Evolutionary conservation across 306 rosid species (phyloP).

Genomic region (Cyclanthera cordifolia): DNA sequence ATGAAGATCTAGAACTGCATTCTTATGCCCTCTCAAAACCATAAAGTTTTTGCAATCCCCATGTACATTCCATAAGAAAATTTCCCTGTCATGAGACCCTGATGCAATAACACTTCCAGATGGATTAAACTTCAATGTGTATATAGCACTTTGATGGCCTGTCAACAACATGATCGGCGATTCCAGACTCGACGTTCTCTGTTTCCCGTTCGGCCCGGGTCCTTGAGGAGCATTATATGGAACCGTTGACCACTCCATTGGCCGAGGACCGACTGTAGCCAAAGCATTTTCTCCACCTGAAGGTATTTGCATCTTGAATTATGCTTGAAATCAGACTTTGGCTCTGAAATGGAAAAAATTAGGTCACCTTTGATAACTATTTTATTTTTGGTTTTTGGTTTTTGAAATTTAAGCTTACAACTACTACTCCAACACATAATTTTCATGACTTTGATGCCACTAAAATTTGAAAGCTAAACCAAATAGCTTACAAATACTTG

Average conservation of each 20-base stretch:
- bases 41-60: conserved; percentile 89
- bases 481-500: too few species aligned
- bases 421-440: too few species aligned
- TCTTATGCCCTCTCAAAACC: conserved; percentile 89
- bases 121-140: conserved; percentile 87
- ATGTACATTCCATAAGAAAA: conserved; percentile 77
- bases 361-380: too few species aligned
- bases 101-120: conserved; percentile 76
- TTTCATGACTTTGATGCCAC: too few species aligned
- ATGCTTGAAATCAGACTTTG: neutral
- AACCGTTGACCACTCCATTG: conserved; percentile 81
- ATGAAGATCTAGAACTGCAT: conserved; percentile 88
- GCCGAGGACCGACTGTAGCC: conserved; percentile 67
- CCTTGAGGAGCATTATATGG: conserved; percentile 50
- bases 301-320: conserved; percentile 53
- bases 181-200: conserved; percentile 71
- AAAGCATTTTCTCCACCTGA: conserved; percentile 56
- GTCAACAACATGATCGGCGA: conserved; percentile 78
- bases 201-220: conserved; percentile 58
- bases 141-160: conserved; percentile 82
- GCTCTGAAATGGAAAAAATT: neutral
- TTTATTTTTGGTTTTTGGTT: too few species aligned
- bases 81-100: conserved; percentile 89
- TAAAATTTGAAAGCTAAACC: too few species aligned
- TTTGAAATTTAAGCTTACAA: too few species aligned